Base-by-base conservation (phyloP, 371 early-diverging fungal species). In the Mortierella sp. region DNA sequence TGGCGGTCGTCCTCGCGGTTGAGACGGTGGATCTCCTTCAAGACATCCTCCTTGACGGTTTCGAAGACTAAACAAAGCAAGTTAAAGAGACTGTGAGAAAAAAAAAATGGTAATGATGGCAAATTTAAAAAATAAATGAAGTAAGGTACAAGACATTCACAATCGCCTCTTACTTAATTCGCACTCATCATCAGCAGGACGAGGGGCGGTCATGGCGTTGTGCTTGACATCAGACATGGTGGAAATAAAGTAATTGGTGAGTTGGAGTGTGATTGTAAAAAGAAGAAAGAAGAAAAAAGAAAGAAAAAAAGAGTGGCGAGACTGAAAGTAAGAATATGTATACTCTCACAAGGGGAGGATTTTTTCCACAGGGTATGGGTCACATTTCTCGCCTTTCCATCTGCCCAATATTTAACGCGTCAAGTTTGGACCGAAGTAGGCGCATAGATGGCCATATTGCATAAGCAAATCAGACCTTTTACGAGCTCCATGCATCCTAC, bases 221-320 rank as follows among this genome's bases (percentile, higher is more conserved):
- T 86, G 75, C 26, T 71, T 72, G 47, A 59, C 86, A 76, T 83
- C 83, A 77, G 89, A 88, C 89, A 88, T 88, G 74, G 32, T 75
- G 53, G 42, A 47, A 5, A 51, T 58, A 43, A 42, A 42, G 26
- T 51, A 34, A 23, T n/a, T 17, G 58, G 35, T 26, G 23, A 42
- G 17, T n/a, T 22, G 60, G 4, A 59, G 22, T 19, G 43, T 43
- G 43, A 35, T 13, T 60, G 40, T 42, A 26, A 37, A 58, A 19
- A 7, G 53, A 22, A 26, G 55, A 26, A 58, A 58, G 51, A 53
- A 58, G 42, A 55, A 54, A 19, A 34, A 42, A 28, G 17, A 37
- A 61, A 45, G 28, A 31, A 22, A 63, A 56, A 43, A 29, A 47
- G 58, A 57, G 34, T 15, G 29, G 63, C 40, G 58, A 60, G n/a